These are phyloP conservation scores for Hypoxylon fragiforme DNA, from an alignment of 495 filamentous ascomycete genomes.

Conservation along the genomic window DNA sequence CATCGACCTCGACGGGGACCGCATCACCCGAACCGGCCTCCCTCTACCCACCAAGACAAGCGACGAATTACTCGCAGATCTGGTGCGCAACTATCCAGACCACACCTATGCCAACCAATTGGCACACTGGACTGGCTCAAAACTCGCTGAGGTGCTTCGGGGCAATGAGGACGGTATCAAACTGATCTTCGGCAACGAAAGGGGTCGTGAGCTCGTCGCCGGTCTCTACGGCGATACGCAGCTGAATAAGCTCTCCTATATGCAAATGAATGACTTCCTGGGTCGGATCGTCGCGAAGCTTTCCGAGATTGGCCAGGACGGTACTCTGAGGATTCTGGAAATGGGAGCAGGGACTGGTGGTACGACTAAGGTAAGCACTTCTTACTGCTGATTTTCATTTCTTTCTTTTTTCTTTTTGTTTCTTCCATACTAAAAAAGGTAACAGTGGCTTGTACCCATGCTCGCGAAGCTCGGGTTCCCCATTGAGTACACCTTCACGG, in stretches of 20 bases:
- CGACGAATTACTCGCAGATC: conserved; percentile 35
- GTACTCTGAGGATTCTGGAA: conserved; percentile 43
- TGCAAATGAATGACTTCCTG: conserved; percentile 48
- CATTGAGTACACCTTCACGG: conserved; percentile 44
- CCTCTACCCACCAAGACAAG: conserved; percentile 35
- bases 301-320: conserved; percentile 22
- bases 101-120: conserved; percentile 41
- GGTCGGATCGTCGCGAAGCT: conserved; percentile 33
- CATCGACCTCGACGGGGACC: conserved; percentile 38
- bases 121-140: conserved; percentile 40
- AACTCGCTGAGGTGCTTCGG: conserved; percentile 42
- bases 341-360: conserved; percentile 44
- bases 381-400: no score
- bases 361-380: conserved; percentile 37
- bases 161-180: conserved; percentile 48
- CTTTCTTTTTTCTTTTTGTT: no score
- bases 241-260: conserved; percentile 41
- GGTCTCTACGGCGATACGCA: conserved; percentile 50
- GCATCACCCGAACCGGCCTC: conserved; percentile 43
- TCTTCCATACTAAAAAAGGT: conserved; percentile 45
- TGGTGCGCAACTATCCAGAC: conserved; percentile 42
- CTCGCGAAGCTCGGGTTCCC: conserved; percentile 40
- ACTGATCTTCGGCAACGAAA: conserved; percentile 47
- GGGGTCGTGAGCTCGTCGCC: conserved; percentile 46
- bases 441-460: conserved; percentile 44